These are phyloP conservation scores for Lepiota venenata DNA, from an alignment of 768 basidiomycete genomes.

Conservation along the genomic window DNA sequence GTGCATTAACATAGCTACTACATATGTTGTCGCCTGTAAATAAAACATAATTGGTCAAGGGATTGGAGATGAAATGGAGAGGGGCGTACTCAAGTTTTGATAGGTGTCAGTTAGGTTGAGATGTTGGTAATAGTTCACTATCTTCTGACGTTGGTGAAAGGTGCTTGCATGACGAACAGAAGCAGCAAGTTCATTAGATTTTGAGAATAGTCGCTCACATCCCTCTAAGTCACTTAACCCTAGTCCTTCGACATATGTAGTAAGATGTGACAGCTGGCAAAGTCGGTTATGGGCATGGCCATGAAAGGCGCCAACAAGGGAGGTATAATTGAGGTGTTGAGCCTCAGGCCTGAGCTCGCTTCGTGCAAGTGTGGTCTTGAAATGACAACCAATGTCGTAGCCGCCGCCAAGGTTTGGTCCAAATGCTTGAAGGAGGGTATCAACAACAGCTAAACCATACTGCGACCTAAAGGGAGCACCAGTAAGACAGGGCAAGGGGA, in stretches of 20 bases:
- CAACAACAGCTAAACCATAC: constrained; percentile 23
- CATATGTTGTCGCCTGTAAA: too few relatives aligned
- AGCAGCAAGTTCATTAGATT: constrained; percentile 19
- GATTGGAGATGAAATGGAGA: too few relatives aligned
- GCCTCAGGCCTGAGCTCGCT: too few relatives aligned
- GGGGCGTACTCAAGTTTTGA: constrained; percentile 4
- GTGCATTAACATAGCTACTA: too few relatives aligned
- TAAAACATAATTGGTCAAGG: too few relatives aligned
- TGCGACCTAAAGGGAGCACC: constrained; percentile 19
- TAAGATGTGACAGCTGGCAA: too few relatives aligned
- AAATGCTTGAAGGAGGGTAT: constrained; percentile 18
- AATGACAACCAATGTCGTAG: constrained; percentile 28
- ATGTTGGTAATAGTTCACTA: constrained; percentile 7
- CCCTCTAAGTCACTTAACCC: constrained; percentile 25
- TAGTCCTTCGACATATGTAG: too few relatives aligned
- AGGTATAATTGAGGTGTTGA: too few relatives aligned
- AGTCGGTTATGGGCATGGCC: too few relatives aligned
- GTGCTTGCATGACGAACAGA: constrained; percentile 12
- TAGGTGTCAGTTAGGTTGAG: constrained; percentile 2
- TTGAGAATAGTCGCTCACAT: constrained; percentile 21
- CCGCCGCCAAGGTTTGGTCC: constrained; percentile 19
- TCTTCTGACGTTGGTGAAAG: constrained; percentile 8
- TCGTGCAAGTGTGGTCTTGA: too few relatives aligned
- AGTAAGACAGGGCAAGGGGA: neutral
- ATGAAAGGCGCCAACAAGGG: too few relatives aligned